Evolutionary conservation across 2,329 filamentous ascomycete genomes (phyloP), one percentile per base, ranked within the genome.

Genomic region (Akanthomyces muscarius): DNA sequence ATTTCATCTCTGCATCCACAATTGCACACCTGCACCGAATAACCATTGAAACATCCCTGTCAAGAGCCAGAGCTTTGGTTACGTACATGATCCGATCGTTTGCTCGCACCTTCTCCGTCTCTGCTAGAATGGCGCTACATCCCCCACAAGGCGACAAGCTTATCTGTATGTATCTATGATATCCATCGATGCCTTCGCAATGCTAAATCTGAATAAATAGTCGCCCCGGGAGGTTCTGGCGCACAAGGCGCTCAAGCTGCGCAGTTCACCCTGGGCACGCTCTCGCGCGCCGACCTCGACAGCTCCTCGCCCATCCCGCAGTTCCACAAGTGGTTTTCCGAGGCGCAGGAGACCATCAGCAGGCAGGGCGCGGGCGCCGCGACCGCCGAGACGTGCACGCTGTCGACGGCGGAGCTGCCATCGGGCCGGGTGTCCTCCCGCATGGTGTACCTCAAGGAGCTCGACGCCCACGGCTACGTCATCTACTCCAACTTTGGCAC

Each of bases 401-500:
- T 99, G 1, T 89, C 92, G 4, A 99, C 95, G 0, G 92, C 93
- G 0, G 80, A 83, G 28, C 83, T 98, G 5, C 94, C 94, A 1
- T 90, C 87, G 0, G 95, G 95, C 65, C 88, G 90, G 53, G 90
- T 98, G 23, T 92, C 87, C 53, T 88, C 91, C 4, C 91, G 95
- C 64, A 84, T 92, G 68, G 92, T 99, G 44, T 99, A 98, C 77
- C 83, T 99, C 68, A 99, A 99, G 78, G 95, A 98, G 80, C 86
- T 98, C 28, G 93, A 98, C 75, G 76, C 42, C 13, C 50, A 42
- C 23, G 92, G 93, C 18, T 99, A 96, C 77, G 92, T 98, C 50
- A 82, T 99, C 55, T 99, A 98, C 81, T 90, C 86, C 71, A 99
- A 99, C 76, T 94, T 93, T 80, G 92, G 86, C 65, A 95, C 90